Evolutionary conservation across 441 rosid genomes (phyloP).

Genomic region (Adansonia gregorii): DNA sequence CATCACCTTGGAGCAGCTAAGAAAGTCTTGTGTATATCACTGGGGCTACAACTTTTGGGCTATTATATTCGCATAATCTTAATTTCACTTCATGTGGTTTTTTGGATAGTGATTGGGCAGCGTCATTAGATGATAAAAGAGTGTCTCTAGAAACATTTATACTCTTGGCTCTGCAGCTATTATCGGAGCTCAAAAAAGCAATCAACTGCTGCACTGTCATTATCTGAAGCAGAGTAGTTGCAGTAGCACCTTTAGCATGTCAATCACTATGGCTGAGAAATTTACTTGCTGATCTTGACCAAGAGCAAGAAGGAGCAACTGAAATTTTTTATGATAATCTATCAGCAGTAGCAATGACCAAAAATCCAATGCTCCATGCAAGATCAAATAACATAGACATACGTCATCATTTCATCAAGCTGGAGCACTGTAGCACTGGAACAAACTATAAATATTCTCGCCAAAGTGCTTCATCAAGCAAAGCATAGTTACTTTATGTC

Average conservation of each 20-base stretch:
- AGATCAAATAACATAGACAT: not conserved
- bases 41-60: not conserved
- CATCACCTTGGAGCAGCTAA: not conserved
- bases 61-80: not conserved
- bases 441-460: not conserved
- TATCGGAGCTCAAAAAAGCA: not conserved
- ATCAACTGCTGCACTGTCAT: not conserved
- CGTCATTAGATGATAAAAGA: not conserved
- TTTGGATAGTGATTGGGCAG: not conserved
- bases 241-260: not conserved
- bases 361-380: not conserved
- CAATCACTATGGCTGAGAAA: not conserved
- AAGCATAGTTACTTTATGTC: not conserved
- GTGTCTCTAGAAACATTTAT: not conserved
- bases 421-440: not conserved
- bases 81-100: not conserved
- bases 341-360: not conserved
- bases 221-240: not conserved
- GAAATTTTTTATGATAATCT: not conserved
- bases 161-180: not conserved
- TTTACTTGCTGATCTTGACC: not conserved
- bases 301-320: not conserved
- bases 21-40: not conserved
- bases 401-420: not conserved
- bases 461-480: not conserved